phyloP scores from a whole-genome alignment of 225 moss, liverwort and hornwort species.

The Antitrichia curtipendula region DNA sequence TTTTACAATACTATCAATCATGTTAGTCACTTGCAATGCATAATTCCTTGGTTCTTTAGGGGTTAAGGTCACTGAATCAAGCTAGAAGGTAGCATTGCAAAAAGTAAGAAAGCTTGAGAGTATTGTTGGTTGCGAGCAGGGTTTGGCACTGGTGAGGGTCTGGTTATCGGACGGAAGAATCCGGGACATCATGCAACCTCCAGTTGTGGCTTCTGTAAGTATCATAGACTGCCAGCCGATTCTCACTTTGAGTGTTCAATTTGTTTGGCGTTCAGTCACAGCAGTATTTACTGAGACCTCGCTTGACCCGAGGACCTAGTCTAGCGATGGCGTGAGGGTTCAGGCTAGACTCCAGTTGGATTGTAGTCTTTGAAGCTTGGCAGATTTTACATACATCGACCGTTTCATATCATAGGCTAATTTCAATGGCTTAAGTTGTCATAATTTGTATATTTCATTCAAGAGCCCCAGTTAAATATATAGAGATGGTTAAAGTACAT shows the following conservation, averaged over 20 bases:
- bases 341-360: not conserved
- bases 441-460: not conserved
- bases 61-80: not conserved
- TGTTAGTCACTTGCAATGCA: not conserved
- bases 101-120: not conserved
- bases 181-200: conserved; percentile 68
- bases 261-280: not conserved
- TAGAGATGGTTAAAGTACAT: not conserved
- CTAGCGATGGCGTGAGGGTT: not conserved
- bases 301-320: not conserved
- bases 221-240: not conserved
- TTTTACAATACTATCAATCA: not conserved
- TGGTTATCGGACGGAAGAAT: conserved; percentile 30
- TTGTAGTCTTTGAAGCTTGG: not conserved
- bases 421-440: not conserved
- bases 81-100: not conserved
- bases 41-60: not conserved
- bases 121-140: conserved; percentile 15
- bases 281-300: not conserved
- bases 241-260: not conserved
- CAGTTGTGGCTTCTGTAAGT: conserved; percentile 91
- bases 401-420: not conserved
- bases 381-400: not conserved
- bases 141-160: conserved; percentile 20
- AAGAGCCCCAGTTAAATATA: not conserved